Evolutionary conservation across 768 basidiomycete genomes (phyloP).

Genomic region (Hericium rajendrae): DNA sequence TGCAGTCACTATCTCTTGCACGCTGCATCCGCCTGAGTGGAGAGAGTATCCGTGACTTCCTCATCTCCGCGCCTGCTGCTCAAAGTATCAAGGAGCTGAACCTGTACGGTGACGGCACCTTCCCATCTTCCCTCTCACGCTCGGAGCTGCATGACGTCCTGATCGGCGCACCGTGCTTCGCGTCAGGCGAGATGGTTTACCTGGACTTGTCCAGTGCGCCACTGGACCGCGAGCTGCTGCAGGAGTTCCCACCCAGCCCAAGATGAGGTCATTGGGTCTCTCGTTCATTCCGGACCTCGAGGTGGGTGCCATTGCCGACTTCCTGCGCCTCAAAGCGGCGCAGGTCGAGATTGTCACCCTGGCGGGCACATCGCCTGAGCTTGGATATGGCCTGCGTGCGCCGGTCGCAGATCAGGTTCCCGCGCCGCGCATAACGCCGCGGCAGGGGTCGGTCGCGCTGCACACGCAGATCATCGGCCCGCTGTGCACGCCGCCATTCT

Average conservation of each 20-base stretch:
- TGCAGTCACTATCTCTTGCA: conserved; percentile 75
- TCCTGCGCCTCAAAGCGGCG: conserved; percentile 56
- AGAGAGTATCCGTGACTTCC: conserved; percentile 63
- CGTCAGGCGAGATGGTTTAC: conserved; percentile 64
- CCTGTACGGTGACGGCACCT: conserved; percentile 84
- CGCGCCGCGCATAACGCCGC: conserved; percentile 28
- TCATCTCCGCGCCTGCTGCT: conserved; percentile 59
- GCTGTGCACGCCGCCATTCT: conserved; percentile 70
- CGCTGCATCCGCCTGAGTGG: conserved; percentile 81
- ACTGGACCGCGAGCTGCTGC: conserved; percentile 40
- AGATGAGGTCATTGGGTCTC: conserved; percentile 80
- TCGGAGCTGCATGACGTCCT: conserved; percentile 63
- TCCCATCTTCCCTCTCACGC: conserved; percentile 57
- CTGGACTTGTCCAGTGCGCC: conserved; percentile 86
- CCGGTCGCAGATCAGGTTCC: neutral
- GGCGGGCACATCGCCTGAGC: conserved; percentile 48
- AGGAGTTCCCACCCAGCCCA: conserved; percentile 52
- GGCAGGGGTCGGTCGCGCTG: conserved; percentile 66
- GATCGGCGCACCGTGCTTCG: conserved; percentile 69
- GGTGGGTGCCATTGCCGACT: conserved; percentile 54
- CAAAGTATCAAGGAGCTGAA: conserved; percentile 64
- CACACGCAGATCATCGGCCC: conserved; percentile 75
- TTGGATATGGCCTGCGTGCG: conserved; percentile 40
- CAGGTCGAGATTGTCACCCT: conserved; percentile 85
- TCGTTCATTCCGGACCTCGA: conserved; percentile 73